Percentiles rank a stretch among this genome's conserved stretches.
phyloP scores from a whole-genome alignment of 371 early-diverging fungal genomes.

The Saksenaea vasiformis region DNA sequence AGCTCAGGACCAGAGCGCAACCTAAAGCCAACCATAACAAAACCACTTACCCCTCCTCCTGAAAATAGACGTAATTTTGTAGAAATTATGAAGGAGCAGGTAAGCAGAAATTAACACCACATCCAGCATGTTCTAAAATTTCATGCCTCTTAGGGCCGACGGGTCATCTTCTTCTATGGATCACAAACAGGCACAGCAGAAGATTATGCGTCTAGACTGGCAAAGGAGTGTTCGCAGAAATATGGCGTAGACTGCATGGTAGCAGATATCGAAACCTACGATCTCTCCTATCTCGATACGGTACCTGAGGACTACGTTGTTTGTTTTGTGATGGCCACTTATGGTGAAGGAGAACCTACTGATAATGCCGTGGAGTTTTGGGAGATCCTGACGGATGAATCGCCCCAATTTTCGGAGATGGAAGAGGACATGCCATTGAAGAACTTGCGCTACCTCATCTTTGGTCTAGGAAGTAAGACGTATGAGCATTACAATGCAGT shows the following conservation, averaged over 20 bases:
- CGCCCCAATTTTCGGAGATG: slow-evolving; percentile 64
- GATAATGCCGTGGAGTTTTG: slow-evolving; percentile 91
- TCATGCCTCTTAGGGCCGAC: slow-evolving; percentile 51
- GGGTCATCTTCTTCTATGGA: slow-evolving; percentile 85
- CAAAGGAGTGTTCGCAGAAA: slow-evolving; percentile 79
- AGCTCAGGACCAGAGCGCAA: not conserved
- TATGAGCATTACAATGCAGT: slow-evolving; percentile 96
- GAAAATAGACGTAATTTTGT: slow-evolving; percentile 62
- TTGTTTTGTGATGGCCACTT: slow-evolving; percentile 89
- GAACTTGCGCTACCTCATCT: slow-evolving; percentile 75
- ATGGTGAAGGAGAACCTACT: slow-evolving; percentile 92
- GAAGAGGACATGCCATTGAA: slow-evolving; percentile 61
- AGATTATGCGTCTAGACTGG: slow-evolving; percentile 86
- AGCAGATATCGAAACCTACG: slow-evolving; percentile 87
- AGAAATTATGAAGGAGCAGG: slow-evolving; percentile 65
- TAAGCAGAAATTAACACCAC: slow-evolving; percentile 18
- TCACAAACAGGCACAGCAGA: slow-evolving; percentile 98
- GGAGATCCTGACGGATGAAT: slow-evolving; percentile 71
- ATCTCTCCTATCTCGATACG: slow-evolving; percentile 73
- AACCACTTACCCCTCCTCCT: slow-evolving; percentile 6
- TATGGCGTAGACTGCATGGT: slow-evolving; percentile 79
- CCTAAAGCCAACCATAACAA: not conserved
- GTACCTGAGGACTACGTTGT: slow-evolving; percentile 66
- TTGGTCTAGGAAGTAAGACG: slow-evolving; percentile 97
- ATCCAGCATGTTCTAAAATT: not conserved